phyloP scores from a whole-genome alignment of 805 yeast genomes.

The Yarrowia sp. region DNA sequence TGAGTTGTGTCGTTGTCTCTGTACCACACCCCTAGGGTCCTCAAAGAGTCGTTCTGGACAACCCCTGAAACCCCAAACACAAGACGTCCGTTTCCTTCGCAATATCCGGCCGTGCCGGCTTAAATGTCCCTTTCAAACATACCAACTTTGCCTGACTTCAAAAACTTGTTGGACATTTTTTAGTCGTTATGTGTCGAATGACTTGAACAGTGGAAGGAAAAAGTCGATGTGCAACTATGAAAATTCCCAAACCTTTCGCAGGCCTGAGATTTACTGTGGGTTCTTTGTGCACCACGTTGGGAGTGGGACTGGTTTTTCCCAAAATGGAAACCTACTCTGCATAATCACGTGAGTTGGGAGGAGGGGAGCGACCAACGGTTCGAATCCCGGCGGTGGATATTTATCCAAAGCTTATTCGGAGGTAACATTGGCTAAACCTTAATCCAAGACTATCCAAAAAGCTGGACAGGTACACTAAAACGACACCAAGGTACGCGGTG shows the following conservation, averaged over 20 bases:
- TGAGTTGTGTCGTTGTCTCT: background rate
- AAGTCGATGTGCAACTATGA: slow-evolving; percentile 34
- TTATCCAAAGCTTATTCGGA: background rate
- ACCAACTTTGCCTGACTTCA: slow-evolving; percentile 99
- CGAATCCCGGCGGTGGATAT: background rate
- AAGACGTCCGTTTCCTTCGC: slow-evolving; percentile 4
- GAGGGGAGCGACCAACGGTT: background rate
- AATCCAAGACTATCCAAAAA: too few species aligned
- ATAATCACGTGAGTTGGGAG: slow-evolving; percentile 22
- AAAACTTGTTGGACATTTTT: slow-evolving; percentile 67
- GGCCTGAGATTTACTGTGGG: slow-evolving; percentile 35
- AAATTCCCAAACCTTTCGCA: slow-evolving; percentile 39
- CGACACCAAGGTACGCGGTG: background rate
- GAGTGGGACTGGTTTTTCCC: slow-evolving; percentile 34
- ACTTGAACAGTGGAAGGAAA: slow-evolving; percentile 36
- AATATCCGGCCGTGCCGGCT: slow-evolving; percentile 22
- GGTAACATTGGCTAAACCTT: background rate
- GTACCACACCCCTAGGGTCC: too few species aligned
- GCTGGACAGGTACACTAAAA: background rate
- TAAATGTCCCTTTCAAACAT: slow-evolving; percentile 53
- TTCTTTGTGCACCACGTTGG: slow-evolving; percentile 26
- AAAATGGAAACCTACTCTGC: slow-evolving; percentile 20
- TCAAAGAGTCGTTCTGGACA: too few species aligned
- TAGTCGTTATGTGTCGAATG: slow-evolving; percentile 37
- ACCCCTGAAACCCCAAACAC: slow-evolving; percentile 2